A percentile compares a stretch with the other conserved stretches of the same genome.
phyloP scores from a whole-genome alignment of 2,329 filamentous ascomycete species.

The Clonostachys byssicola region DNA sequence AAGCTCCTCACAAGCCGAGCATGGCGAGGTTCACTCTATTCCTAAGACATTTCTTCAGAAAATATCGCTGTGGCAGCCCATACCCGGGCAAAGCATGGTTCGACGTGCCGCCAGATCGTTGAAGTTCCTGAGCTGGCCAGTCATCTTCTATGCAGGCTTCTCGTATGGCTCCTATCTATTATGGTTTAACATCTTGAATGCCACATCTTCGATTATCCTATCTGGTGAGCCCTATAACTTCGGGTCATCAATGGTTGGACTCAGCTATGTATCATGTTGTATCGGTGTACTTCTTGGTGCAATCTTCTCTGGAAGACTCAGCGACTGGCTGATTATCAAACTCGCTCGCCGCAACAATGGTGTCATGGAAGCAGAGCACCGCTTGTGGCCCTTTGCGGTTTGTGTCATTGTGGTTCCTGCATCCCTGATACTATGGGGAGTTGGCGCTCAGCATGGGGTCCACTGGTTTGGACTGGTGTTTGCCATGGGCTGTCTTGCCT shows the following conservation, averaged over 20 bases:
- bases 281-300: not conserved
- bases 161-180: conserved; percentile 35
- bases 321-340: conserved; percentile 30
- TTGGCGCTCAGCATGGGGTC: conserved; percentile 25
- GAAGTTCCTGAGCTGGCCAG: conserved; percentile 33
- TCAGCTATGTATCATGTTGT: not conserved
- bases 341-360: conserved; percentile 32
- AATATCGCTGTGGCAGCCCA: no score
- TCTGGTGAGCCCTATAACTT: conserved; percentile 25
- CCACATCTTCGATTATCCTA: conserved; percentile 21
- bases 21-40: no score
- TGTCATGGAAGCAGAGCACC: conserved; percentile 33
- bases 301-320: conserved; percentile 25
- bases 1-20: no score
- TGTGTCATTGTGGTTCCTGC: conserved; percentile 20
- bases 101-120: conserved; percentile 28
- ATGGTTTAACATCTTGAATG: conserved; percentile 28
- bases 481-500: conserved; percentile 28
- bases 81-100: no score
- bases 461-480: conserved; percentile 37
- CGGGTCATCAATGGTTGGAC: conserved; percentile 8
- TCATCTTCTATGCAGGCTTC: conserved; percentile 35
- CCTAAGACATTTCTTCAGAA: no score
- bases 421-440: conserved; percentile 24
- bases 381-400: conserved; percentile 33